Evolutionary conservation across 306 rosid species (phyloP).

Genomic region (Oxytropis ochrocephala): DNA sequence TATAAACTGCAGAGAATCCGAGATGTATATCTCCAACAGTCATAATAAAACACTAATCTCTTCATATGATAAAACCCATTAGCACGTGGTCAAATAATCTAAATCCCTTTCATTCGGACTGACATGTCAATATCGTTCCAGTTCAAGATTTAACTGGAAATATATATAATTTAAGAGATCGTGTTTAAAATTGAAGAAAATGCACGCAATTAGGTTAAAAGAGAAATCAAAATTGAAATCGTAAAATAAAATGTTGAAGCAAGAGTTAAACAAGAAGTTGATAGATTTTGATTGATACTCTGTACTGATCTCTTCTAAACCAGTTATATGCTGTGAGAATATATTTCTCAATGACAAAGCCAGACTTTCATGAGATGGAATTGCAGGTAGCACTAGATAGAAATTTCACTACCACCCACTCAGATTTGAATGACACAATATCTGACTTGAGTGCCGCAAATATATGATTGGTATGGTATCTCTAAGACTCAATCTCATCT

Average conservation of each 20-base stretch:
- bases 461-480: not conserved
- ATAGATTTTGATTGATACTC: not conserved
- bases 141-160: no score
- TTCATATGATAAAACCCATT: no score
- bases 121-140: no score
- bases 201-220: not conserved
- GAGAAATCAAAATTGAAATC: not conserved
- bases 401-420: not conserved
- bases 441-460: not conserved
- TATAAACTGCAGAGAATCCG: no score
- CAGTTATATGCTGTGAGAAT: not conserved
- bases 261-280: not conserved
- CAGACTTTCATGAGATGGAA: not conserved
- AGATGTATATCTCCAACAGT: no score
- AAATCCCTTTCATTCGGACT: no score
- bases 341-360: not conserved
- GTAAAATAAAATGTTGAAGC: not conserved
- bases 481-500: slow-evolving; percentile 37
- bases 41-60: no score
- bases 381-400: not conserved
- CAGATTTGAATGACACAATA: not conserved
- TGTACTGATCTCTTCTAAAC: not conserved
- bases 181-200: no score
- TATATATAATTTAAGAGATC: no score
- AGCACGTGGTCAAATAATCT: no score